A percentile compares a stretch with the other conserved stretches of the same genome.
These are phyloP conservation scores for Nakazawaea siamensis DNA, from an alignment of 805 yeast species.

Conservation along the genomic window DNA sequence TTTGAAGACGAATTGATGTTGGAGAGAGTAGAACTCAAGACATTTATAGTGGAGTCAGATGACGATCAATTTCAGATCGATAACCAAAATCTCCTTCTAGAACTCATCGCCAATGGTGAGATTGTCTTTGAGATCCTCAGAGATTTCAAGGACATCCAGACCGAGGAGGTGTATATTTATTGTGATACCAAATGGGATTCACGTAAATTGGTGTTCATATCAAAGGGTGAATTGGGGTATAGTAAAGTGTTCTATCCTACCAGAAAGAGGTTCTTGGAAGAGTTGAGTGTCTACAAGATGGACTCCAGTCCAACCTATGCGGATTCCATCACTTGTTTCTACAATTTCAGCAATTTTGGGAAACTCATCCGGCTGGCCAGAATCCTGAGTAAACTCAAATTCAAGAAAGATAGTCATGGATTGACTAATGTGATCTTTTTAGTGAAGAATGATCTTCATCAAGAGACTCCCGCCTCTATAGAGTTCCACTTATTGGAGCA, in stretches of 20 bases:
- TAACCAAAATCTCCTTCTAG: constrained; percentile 34
- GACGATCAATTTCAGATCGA: constrained; percentile 24
- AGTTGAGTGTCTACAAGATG: constrained; percentile 33
- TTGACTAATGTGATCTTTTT: constrained; percentile 19
- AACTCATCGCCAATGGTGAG: constrained; percentile 44
- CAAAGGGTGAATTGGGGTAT: constrained; percentile 67
- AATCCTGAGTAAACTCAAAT: constrained; percentile 42
- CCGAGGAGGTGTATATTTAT: constrained; percentile 42
- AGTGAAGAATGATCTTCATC: constrained; percentile 1
- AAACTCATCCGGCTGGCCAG: constrained; percentile 40
- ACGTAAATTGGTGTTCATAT: constrained; percentile 42
- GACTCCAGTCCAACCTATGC: constrained; percentile 12
- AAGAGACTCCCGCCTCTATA: constrained; percentile 1
- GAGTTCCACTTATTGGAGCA: constrained; percentile 12
- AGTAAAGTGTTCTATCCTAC: constrained; percentile 62
- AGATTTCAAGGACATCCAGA: constrained; percentile 47
- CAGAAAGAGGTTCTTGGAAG: constrained; percentile 54
- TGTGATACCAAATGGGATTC: constrained; percentile 26
- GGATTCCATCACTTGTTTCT: constrained; percentile 32
- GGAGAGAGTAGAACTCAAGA: constrained; percentile 50
- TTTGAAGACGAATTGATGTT: constrained; percentile 45
- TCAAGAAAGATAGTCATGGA: constrained; percentile 48
- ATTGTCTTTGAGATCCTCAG: constrained; percentile 44
- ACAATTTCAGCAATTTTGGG: constrained; percentile 39
- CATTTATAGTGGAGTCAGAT: constrained; percentile 26